Evolutionary conservation across 164 flowering plant genomes (phyloP).

Genomic region (Dillenia suffruticosa): DNA sequence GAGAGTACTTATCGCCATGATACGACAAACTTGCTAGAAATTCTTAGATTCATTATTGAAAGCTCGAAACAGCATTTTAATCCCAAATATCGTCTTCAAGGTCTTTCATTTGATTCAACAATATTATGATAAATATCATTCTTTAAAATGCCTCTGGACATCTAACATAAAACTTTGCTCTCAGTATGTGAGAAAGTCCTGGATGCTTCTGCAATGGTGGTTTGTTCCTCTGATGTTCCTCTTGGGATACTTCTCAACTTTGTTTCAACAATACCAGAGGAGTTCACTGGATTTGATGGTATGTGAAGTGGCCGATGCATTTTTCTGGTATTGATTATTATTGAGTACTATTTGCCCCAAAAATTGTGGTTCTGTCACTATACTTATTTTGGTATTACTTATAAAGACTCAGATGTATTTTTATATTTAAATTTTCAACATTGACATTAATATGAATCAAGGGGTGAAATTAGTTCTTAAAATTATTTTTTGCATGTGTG

Average conservation of each 20-base stretch:
- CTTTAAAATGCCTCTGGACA: too few relatives aligned
- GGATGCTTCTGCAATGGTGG: conserved; percentile 58
- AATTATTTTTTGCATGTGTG: not conserved
- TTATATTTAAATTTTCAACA: too few relatives aligned
- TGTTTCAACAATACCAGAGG: conserved; percentile 69
- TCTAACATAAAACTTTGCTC: not conserved
- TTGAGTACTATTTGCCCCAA: too few relatives aligned
- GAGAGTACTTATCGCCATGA: conserved; percentile 15
- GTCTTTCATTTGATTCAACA: conserved; percentile 25
- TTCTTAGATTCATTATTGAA: conserved; percentile 62
- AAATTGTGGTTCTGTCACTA: too few relatives aligned
- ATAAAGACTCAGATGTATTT: too few relatives aligned
- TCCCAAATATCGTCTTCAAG: conserved; percentile 81
- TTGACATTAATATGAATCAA: too few relatives aligned
- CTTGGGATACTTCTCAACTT: conserved; percentile 66
- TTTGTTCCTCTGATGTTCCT: conserved; percentile 48
- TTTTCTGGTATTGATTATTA: too few relatives aligned
- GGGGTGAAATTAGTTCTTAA: too few relatives aligned
- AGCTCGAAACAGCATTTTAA: conserved; percentile 93
- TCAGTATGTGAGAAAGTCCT: conserved; percentile 73
- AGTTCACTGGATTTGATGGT: conserved; percentile 78
- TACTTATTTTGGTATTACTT: too few relatives aligned
- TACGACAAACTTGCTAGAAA: conserved; percentile 47
- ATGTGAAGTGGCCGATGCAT: conserved; percentile 13
- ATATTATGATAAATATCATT: too few relatives aligned